These are phyloP conservation scores for Phytophthora fragariae DNA, from an alignment of 352 stramenopile genomes.

Conservation along the genomic window DNA sequence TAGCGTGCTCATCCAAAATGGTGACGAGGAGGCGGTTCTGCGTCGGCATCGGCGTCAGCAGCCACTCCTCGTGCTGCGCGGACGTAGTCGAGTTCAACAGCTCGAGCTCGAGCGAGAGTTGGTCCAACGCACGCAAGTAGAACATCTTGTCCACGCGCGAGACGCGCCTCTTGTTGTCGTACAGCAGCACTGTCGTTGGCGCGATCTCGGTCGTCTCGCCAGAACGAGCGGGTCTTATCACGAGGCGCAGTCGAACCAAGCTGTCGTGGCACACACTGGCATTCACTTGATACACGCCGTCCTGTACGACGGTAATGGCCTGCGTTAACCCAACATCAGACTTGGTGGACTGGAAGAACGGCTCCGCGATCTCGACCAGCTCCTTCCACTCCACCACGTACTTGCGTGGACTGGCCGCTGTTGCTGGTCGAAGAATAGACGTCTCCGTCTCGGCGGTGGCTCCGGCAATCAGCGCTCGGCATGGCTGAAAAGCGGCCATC, in stretches of 20 bases:
- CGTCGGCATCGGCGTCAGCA: constrained; percentile 36
- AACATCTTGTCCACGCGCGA: constrained; percentile 46
- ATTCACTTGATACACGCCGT: constrained; percentile 57
- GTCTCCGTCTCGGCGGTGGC: constrained; percentile 7
- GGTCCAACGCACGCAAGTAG: constrained; percentile 38
- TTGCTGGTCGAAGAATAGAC: constrained; percentile 29
- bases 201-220: constrained; percentile 21
- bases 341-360: constrained; percentile 26
- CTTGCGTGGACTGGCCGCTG: constrained; percentile 7
- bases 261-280: constrained; percentile 47
- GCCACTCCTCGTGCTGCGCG: constrained; percentile 29
- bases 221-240: constrained; percentile 12
- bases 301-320: constrained; percentile 32
- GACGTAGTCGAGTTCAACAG: constrained; percentile 7
- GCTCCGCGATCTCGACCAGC: constrained; percentile 33
- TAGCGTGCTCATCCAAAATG: constrained; percentile 35
- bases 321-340: constrained; percentile 12
- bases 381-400: constrained; percentile 38
- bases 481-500: constrained; percentile 37
- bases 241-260: constrained; percentile 33
- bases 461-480: constrained; percentile 18
- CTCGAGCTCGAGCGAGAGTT: constrained; percentile 40
- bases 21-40: constrained; percentile 43
- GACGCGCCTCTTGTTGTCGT: constrained; percentile 51
- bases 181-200: constrained; percentile 46